A percentile compares a stretch with the other conserved stretches of the same genome.
Evolutionary conservation across 2,329 filamentous ascomycete species (phyloP).

Genomic region (Penicillium olsonii): DNA sequence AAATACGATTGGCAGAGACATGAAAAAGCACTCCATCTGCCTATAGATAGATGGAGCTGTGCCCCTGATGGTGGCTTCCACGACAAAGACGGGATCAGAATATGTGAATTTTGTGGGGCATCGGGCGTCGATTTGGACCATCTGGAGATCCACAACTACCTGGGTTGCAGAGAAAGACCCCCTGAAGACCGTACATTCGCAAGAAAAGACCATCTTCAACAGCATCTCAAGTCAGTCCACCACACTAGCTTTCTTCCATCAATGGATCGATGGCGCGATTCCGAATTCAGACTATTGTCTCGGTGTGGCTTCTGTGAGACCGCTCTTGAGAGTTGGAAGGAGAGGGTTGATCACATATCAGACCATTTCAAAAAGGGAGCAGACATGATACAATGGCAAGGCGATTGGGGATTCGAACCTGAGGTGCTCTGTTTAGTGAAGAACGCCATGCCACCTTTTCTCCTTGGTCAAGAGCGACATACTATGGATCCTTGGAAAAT

Average conservation of each 20-base stretch:
- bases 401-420: background rate
- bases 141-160: background rate
- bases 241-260: background rate
- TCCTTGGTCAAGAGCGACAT: too few species aligned
- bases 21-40: background rate
- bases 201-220: background rate
- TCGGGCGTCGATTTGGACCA: background rate
- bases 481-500: too few species aligned
- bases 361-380: background rate
- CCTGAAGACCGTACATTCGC: background rate
- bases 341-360: background rate
- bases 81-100: background rate
- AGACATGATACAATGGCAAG: background rate
- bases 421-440: background rate
- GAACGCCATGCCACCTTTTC: background rate
- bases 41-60: background rate
- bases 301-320: background rate
- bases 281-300: background rate
- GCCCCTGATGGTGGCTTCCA: background rate
- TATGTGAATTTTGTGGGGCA: background rate
- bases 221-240: background rate
- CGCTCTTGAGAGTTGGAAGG: background rate
- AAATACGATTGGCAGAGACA: background rate
- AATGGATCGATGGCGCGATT: background rate
- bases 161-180: background rate